These are phyloP conservation scores for Herpetospermum pedunculosum DNA, from an alignment of 306 rosid species.

Conservation along the genomic window DNA sequence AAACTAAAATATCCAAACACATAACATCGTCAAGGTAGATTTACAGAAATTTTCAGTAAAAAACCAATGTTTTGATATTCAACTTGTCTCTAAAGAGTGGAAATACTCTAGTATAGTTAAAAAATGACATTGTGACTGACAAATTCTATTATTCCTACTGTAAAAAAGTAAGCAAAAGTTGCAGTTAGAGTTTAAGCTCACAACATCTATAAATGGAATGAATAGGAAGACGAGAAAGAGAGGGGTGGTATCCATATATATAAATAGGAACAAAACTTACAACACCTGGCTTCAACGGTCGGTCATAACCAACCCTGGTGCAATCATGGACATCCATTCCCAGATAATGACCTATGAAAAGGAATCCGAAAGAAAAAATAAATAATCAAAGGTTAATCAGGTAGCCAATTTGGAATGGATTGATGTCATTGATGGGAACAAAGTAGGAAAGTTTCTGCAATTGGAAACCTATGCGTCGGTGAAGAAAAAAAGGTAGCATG, in stretches of 20 bases:
- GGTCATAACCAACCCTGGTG: constrained; percentile 45
- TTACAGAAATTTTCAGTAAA: neutral
- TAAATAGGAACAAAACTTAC: constrained; percentile 51
- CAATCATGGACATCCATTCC: constrained; percentile 97
- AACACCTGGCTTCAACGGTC: constrained; percentile 78
- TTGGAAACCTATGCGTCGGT: neutral
- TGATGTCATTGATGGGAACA: constrained; percentile 5
- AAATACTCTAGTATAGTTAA: neutral
- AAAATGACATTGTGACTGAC: neutral
- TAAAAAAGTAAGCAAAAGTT: neutral
- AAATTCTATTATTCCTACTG: neutral
- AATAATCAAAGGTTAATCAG: neutral
- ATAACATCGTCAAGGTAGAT: neutral
- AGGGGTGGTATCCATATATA: neutral
- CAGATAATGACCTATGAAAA: constrained; percentile 66
- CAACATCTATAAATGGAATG: neutral
- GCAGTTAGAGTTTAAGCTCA: neutral
- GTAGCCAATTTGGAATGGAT: neutral
- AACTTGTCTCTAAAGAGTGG: neutral
- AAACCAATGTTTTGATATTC: neutral
- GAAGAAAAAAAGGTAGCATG: neutral
- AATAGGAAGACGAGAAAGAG: neutral
- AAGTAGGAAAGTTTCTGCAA: neutral
- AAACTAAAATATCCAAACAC: neutral
- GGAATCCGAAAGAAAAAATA: neutral